Evolutionary conservation across 2,329 filamentous ascomycete species (phyloP).

Genomic region (Botrytis fabae): DNA sequence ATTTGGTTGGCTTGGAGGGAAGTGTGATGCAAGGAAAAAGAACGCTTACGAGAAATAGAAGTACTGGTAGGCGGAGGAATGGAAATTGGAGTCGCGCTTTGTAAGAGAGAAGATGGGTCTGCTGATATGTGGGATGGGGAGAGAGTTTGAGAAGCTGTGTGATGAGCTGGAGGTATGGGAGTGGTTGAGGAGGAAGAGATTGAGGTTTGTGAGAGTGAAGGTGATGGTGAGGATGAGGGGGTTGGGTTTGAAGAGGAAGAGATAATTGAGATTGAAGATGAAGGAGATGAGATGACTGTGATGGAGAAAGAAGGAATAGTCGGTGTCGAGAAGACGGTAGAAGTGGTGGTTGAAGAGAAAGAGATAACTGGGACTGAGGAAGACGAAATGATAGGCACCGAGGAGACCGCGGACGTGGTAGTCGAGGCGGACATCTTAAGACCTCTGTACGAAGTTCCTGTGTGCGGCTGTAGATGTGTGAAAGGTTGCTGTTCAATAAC

Average conservation of each 20-base stretch:
- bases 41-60: background rate
- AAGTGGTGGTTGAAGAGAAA: background rate
- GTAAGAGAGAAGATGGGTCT: background rate
- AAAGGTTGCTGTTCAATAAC: background rate
- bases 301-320: background rate
- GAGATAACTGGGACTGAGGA: background rate
- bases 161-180: background rate
- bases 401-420: background rate
- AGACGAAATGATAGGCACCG: background rate
- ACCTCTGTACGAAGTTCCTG: rapidly evolving
- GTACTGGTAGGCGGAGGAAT: background rate
- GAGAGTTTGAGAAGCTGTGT: background rate
- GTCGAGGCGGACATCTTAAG: background rate
- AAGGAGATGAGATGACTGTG: background rate
- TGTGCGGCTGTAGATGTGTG: too few relatives aligned
- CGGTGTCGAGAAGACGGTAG: background rate
- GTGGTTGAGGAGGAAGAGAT: too few relatives aligned
- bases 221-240: background rate
- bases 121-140: background rate
- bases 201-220: background rate
- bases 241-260: background rate
- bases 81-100: background rate
- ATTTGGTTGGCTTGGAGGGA: too few relatives aligned
- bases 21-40: too few relatives aligned
- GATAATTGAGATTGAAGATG: background rate